Conservation (phyloP, 371 early-diverging fungal species). For the Encephalitozoon romaleae region DNA sequence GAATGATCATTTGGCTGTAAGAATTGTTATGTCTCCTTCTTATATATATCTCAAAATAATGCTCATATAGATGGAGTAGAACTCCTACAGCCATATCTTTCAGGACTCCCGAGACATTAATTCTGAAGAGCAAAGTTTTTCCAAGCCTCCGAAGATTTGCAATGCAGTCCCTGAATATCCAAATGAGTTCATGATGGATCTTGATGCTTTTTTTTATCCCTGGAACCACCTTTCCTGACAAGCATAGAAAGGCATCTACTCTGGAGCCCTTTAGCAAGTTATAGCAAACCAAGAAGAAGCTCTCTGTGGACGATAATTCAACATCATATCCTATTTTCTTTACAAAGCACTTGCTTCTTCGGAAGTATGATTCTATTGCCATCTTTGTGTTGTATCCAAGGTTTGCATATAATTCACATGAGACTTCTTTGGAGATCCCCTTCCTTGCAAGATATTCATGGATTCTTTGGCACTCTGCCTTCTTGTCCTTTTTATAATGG, state of each 20-base stretch:
- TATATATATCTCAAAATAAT: background rate
- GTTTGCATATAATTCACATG: slow-evolving; percentile 11
- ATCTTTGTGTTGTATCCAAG: slow-evolving; percentile 1
- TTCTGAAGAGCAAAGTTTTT: slow-evolving; percentile 1
- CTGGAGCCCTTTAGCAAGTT: background rate
- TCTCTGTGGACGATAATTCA: slow-evolving; percentile 4
- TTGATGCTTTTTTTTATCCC: background rate
- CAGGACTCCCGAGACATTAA: background rate
- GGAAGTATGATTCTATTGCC: background rate
- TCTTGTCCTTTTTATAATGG: slow-evolving; percentile 6
- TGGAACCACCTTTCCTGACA: background rate
- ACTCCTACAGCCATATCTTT: background rate
- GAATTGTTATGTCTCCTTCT: background rate
- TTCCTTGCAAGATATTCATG: slow-evolving; percentile 16
- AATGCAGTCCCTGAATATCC: slow-evolving; percentile 4
- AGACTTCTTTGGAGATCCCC: slow-evolving; percentile 2
- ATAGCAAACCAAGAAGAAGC: slow-evolving; percentile 9
- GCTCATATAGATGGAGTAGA: background rate
- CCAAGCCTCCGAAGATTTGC: background rate
- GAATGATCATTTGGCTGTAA: background rate
- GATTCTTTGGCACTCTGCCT: slow-evolving; percentile 3
- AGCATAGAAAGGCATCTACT: slow-evolving; percentile 2
- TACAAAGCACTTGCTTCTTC: background rate
- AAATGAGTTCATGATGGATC: background rate
- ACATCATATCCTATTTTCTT: slow-evolving; percentile 16